phyloP scores from a whole-genome alignment of 148 eudicot species.

The Nepenthes gracilis region DNA sequence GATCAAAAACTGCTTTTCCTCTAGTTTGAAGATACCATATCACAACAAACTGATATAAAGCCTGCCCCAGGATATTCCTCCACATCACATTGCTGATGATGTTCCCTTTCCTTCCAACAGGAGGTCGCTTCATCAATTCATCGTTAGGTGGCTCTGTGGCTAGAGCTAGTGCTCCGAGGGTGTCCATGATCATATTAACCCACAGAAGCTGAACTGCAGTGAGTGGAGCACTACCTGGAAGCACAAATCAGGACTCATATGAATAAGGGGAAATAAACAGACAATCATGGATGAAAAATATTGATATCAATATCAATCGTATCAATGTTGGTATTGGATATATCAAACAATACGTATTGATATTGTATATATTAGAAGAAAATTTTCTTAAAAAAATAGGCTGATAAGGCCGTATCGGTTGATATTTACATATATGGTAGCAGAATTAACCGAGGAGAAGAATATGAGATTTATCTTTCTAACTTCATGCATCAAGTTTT shows the following conservation, averaged over 20 bases:
- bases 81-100: conserved; percentile 44
- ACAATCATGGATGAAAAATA: neutral
- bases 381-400: too few species aligned
- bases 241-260: neutral
- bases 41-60: conserved; percentile 35
- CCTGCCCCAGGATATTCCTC: conserved; percentile 52
- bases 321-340: too few species aligned
- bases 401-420: too few species aligned
- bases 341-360: too few species aligned
- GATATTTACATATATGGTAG: too few species aligned
- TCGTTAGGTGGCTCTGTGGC: conserved; percentile 54
- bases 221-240: conserved; percentile 45
- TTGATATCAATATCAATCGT: neutral
- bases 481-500: neutral
- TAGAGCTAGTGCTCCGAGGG: conserved; percentile 52
- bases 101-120: conserved; percentile 38
- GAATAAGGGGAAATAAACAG: neutral
- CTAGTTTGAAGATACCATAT: conserved; percentile 24
- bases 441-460: too few species aligned
- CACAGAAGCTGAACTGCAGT: conserved; percentile 52
- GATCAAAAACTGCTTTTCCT: conserved; percentile 17
- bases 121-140: conserved; percentile 31
- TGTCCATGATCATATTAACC: conserved; percentile 66
- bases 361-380: too few species aligned
- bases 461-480: too few species aligned